A percentile compares a stretch with the other conserved stretches of the same genome.
phyloP scores from a whole-genome alignment of 129 eudicot species.

The Chrysanthemum makinoi region DNA sequence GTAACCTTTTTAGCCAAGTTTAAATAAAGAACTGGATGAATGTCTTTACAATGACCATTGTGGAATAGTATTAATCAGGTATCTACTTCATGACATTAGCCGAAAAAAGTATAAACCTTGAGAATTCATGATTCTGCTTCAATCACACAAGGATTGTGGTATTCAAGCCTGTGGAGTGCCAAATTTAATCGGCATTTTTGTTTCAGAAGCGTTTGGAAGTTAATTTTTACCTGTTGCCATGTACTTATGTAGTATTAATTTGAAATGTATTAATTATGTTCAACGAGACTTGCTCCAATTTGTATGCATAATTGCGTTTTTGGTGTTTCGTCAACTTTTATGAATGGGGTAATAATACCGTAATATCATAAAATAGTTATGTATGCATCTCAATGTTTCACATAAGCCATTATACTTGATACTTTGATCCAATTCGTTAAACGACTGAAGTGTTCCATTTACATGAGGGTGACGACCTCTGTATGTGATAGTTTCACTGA shows the following conservation, averaged over 20 bases:
- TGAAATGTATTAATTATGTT: background rate
- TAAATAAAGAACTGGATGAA: too few relatives aligned
- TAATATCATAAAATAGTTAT: too few relatives aligned
- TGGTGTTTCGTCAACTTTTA: background rate
- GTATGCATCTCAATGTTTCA: too few relatives aligned
- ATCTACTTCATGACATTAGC: background rate
- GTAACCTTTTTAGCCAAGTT: too few relatives aligned
- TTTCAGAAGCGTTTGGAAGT: background rate
- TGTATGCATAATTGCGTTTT: slow-evolving; percentile 5
- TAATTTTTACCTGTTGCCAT: background rate
- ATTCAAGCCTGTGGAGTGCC: background rate
- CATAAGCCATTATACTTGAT: too few relatives aligned
- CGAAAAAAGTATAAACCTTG: background rate
- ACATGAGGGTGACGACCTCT: background rate
- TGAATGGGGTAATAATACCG: background rate
- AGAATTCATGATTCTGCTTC: background rate
- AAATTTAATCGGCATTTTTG: background rate
- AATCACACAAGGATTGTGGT: background rate
- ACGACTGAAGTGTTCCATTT: too few relatives aligned
- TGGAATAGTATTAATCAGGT: too few relatives aligned
- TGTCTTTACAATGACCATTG: too few relatives aligned
- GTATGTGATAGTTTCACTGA: background rate
- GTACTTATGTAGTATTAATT: background rate
- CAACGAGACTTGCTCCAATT: slow-evolving; percentile 7
- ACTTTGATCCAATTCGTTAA: too few relatives aligned